phyloP scores from a whole-genome alignment of 2,329 filamentous ascomycete species.

The Cyphellophora attinorum region DNA sequence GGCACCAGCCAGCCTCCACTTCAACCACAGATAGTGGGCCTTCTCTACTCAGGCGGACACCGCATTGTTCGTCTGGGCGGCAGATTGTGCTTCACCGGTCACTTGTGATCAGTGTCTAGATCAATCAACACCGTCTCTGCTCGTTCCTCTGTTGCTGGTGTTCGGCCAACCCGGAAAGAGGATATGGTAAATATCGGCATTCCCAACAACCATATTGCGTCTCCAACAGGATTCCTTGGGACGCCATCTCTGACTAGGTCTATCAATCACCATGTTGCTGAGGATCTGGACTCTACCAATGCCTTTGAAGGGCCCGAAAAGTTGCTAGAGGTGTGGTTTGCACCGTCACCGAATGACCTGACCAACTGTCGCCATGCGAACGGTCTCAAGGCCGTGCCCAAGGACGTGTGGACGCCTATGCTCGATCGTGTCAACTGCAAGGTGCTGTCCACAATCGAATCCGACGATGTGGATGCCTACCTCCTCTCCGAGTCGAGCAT shows the following conservation, averaged over 20 bases:
- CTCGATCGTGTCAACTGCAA: constrained; percentile 98
- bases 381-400: constrained; percentile 76
- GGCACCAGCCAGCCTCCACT: constrained; percentile 73
- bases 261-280: constrained; percentile 90
- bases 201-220: constrained; percentile 71
- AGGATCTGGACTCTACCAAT: constrained; percentile 88
- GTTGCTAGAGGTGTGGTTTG: constrained; percentile 97
- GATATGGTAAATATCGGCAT: constrained; percentile 81
- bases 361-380: constrained; percentile 60
- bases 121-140: constrained; percentile 4
- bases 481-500: constrained; percentile 98
- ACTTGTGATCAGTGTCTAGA: constrained; percentile 22
- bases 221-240: constrained; percentile 63
- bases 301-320: constrained; percentile 98
- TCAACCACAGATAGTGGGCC: constrained; percentile 67
- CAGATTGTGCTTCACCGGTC: constrained; percentile 86
- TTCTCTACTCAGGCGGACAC: constrained; percentile 92
- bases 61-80: constrained; percentile 93
- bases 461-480: constrained; percentile 91
- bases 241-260: constrained; percentile 70
- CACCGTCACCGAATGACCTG: constrained; percentile 63
- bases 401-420: constrained; percentile 90
- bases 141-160: constrained; percentile 10
- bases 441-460: constrained; percentile 86
- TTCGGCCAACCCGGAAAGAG: constrained; percentile 22